Conservation (phyloP, 148 eudicot genomes). For the Bassia scoparia region DNA sequence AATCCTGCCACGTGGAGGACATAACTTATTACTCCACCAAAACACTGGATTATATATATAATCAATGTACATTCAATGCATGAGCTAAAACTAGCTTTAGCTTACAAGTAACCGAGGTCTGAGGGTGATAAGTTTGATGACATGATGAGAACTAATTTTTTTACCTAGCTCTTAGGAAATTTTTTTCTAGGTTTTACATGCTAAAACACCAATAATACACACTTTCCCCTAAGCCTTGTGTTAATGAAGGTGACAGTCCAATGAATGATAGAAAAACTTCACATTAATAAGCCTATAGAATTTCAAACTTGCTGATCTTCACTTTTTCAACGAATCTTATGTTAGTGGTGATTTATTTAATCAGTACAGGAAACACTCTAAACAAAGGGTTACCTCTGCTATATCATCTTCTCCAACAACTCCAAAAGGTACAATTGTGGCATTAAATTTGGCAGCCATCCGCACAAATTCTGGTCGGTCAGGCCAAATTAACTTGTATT, state of each 20-base stretch:
- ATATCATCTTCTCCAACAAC: constrained; percentile 90
- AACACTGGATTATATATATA: too few species aligned
- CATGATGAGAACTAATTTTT: too few species aligned
- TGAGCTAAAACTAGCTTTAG: too few species aligned
- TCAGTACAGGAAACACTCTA: background rate
- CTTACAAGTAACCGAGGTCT: too few species aligned
- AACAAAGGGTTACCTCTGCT: constrained; percentile 46
- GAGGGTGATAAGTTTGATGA: too few species aligned
- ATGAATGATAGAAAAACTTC: background rate
- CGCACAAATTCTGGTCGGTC: constrained; percentile 87
- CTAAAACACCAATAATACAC: background rate
- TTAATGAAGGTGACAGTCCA: background rate
- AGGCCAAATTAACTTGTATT: constrained; percentile 87
- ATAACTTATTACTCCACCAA: too few species aligned
- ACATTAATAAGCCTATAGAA: background rate
- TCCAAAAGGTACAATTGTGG: constrained; percentile 93
- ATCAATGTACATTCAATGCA: too few species aligned
- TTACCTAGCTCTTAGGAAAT: too few species aligned
- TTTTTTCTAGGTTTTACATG: background rate
- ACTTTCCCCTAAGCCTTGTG: background rate
- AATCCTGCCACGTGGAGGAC: background rate
- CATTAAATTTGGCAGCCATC: constrained; percentile 94
- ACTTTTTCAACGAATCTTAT: background rate
- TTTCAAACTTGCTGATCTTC: background rate
- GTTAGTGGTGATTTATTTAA: background rate